These are phyloP conservation scores for Carex scoparia DNA, from an alignment of 176 grass and related monocot genomes.

Conservation along the genomic window DNA sequence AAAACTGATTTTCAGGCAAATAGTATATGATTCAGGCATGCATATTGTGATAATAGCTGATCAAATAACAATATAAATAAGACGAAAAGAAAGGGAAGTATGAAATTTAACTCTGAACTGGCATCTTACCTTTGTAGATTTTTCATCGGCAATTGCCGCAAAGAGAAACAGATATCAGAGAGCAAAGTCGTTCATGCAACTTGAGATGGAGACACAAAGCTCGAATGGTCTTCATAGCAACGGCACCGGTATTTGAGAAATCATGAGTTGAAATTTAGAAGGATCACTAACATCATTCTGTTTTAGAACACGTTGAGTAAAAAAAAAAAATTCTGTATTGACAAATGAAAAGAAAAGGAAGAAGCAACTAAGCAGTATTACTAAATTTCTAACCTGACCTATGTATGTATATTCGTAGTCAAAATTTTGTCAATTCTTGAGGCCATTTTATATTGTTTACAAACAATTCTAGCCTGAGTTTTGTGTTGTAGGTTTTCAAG, in stretches of 20 bases:
- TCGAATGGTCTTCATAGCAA: conserved; percentile 53
- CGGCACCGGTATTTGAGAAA: conserved; percentile 35
- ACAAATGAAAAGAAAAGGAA: not conserved
- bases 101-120: not conserved
- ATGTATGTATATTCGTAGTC: not conserved
- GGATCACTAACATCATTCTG: not conserved
- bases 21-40: not conserved
- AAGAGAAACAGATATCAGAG: conserved; percentile 98
- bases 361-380: not conserved
- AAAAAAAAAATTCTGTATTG: not conserved
- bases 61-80: not conserved
- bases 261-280: not conserved
- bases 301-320: not conserved
- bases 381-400: conserved; percentile 11
- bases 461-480: not conserved
- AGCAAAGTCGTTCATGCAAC: conserved; percentile 87
- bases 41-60: not conserved
- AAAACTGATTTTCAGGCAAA: not conserved
- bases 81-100: not conserved
- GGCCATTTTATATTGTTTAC: not conserved
- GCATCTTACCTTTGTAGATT: not conserved
- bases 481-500: not conserved
- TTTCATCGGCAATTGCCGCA: conserved; percentile 68
- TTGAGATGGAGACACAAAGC: conserved; percentile 78
- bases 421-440: conserved; percentile 19